Evolutionary conservation across 2,329 filamentous ascomycete species (phyloP), one percentile per base, ranked within the genome.

Genomic region (Bipolaris oryzae): DNA sequence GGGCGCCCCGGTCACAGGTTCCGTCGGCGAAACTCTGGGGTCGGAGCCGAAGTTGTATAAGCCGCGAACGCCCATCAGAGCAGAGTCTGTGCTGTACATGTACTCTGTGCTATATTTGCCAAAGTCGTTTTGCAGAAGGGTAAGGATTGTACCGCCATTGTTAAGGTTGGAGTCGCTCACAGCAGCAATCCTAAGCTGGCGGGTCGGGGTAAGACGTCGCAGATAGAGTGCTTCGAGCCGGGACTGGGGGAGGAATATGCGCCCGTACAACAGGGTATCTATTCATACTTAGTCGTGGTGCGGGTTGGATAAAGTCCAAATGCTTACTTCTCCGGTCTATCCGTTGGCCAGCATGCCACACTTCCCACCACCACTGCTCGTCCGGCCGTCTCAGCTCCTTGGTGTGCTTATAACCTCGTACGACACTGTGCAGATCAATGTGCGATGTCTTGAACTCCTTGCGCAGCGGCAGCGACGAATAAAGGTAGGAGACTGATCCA

Each of bases 401-500:
- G 18, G 96, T 81, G 64, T 92, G 89, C 55, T 89, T 86, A 75
- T 97, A 98, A 1, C 94, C 92, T 53, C 87, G 86, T 47, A 96
- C 85, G 20, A 97, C 84, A 64, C 88, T 84, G 31, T 88, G 88
- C 9, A 99, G 81, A 13, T 92, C 87, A 35, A 97, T 88, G 20
- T 85, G 80, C 45, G 88, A 87, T 67, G 91, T 96, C 76, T 87
- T 85, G 76, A 82, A 92, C 62, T 79, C 78, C 18, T 88, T 82
- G 37, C 82, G 79, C 54, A 98, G 84, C 11, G 92, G 88, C 7
- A 95, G 83, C 2, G 92, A 96, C 46, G 92, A 96, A 80, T 96
- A 98, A 51, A 99, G 86, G 78, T 98, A 99, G 13, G 93, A 96
- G 55, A 99, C 85, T n/a, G 92, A 96, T 74, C 95, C 95, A 79